Conservation (phyloP, 108 stramenopile genomes). For the Nitzschia inconspicua region DNA sequence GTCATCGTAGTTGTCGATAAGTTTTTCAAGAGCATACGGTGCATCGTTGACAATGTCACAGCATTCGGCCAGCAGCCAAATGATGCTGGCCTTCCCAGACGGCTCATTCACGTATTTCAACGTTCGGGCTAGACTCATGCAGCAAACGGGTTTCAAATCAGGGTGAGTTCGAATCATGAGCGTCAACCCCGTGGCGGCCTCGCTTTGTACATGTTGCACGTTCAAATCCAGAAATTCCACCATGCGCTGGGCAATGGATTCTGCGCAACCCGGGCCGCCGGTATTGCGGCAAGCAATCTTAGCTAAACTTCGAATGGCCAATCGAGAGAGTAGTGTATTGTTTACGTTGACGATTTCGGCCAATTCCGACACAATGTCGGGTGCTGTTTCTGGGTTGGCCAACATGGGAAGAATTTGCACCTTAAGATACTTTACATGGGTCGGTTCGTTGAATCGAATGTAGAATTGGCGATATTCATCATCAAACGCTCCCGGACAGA, state of each 20-base stretch:
- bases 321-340: slow-evolving; percentile 74
- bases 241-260: slow-evolving; percentile 81
- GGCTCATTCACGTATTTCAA: slow-evolving; percentile 77
- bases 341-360: slow-evolving; percentile 86
- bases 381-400: slow-evolving; percentile 86
- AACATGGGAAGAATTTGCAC: slow-evolving; percentile 84
- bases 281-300: slow-evolving; percentile 83
- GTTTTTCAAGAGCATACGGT: slow-evolving; percentile 96
- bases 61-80: slow-evolving; percentile 97
- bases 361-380: slow-evolving; percentile 95
- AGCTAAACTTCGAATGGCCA: slow-evolving; percentile 89
- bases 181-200: slow-evolving; percentile 82
- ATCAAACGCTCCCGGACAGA: slow-evolving; percentile 94
- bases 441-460: slow-evolving; percentile 93
- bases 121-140: slow-evolving; percentile 81
- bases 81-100: slow-evolving; percentile 87
- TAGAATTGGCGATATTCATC: slow-evolving; percentile 98
- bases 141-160: slow-evolving; percentile 57
- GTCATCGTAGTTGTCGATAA: slow-evolving; percentile 78
- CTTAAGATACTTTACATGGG: slow-evolving; percentile 94
- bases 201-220: slow-evolving; percentile 75
- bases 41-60: slow-evolving; percentile 89
- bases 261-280: slow-evolving; percentile 79
- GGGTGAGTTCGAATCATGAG: slow-evolving; percentile 85
- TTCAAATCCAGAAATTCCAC: slow-evolving; percentile 89